Conservation (phyloP, 192 early-diverging fungal genomes). For the Podila horticola region DNA sequence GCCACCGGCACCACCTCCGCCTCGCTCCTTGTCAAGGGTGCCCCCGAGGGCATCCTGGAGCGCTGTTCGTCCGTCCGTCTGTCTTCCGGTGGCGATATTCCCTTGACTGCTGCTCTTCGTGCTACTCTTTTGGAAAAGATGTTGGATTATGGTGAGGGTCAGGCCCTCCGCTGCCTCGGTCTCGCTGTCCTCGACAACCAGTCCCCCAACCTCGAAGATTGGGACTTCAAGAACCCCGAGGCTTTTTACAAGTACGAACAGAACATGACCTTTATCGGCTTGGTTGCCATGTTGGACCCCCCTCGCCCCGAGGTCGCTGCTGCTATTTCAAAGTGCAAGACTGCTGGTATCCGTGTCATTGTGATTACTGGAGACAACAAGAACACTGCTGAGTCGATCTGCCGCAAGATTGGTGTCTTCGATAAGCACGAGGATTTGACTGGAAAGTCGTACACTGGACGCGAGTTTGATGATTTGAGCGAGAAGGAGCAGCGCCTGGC, state of each 20-base stretch:
- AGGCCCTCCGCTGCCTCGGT: constrained; percentile 90
- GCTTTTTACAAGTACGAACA: constrained; percentile 81
- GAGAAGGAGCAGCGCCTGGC: constrained; percentile 75
- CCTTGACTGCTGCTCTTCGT: constrained; percentile 73
- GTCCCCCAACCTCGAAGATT: constrained; percentile 45
- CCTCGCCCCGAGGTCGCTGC: constrained; percentile 90
- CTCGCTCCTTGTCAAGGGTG: constrained; percentile 92
- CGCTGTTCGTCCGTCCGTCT: constrained; percentile 77
- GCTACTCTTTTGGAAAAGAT: constrained; percentile 72
- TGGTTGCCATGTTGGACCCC: constrained; percentile 98
- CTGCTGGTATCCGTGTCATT: constrained; percentile 97
- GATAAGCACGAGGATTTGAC: constrained; percentile 68
- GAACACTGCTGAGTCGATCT: constrained; percentile 96
- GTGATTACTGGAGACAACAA: constrained; percentile 99
- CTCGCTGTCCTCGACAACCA: constrained; percentile 88
- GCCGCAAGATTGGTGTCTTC: constrained; percentile 95
- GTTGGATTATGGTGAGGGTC: constrained; percentile 75
- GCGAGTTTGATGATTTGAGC: constrained; percentile 93
- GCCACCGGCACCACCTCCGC: constrained; percentile 24
- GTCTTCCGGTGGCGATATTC: constrained; percentile 57
- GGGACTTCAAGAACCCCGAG: constrained; percentile 66
- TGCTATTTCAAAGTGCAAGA: constrained; percentile 87
- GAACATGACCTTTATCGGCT: constrained; percentile 92
- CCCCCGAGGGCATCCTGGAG: constrained; percentile 92
- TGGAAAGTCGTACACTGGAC: constrained; percentile 86